Base-by-base conservation (phyloP, 2,329 filamentous ascomycete genomes). In the Claviceps purpurea region DNA sequence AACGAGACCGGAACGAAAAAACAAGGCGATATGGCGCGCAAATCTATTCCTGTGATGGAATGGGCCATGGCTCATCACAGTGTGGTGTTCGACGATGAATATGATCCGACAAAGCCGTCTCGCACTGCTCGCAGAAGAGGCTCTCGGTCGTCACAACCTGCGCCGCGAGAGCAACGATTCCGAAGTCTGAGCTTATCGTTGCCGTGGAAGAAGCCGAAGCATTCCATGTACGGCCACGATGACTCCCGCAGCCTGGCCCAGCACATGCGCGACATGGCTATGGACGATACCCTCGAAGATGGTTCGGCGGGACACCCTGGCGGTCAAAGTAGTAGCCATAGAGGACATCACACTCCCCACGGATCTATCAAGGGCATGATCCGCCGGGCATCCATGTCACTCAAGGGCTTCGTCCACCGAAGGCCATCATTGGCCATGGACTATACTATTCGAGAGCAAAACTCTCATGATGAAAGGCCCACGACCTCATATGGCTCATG, bases 331-430 rank as follows among this genome's bases (percentile, higher is more conserved):
- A 55, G 64, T 48, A 58, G 60, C 53, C 3, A 34, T 34, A 59
- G 65, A 18, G 54, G 58, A 26, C 57, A 58, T 14, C 59, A 60
- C 45, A 53, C 57, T 14, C 20, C 18, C 4, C 57, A 65, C 0
- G 62, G 63, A 47, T 65, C 67, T 47, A 61, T 81, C 52, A 77
- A 73, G 60, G 71, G 73, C 47, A 76, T 74, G 56, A 68, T 81
- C 49, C 73, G 77, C 24, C 69, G 78, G 10, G 78, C 78, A 0
- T 81, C 78, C 3, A 59, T 78, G 50, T 77, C 75, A 8, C 60
- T 81, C 49, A 74, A 74, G 59, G 73, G 72, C 37, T 72, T 80
- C 37, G 73, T 77, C 7, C 69, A 74, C 50, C 68, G 75, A 41
- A 70, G 75, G 47, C 67, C 72, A 5, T 75, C 74, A 1, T 60